phyloP scores from a whole-genome alignment of 345 rosid genomes.

The Eucalyptus decipiens region DNA sequence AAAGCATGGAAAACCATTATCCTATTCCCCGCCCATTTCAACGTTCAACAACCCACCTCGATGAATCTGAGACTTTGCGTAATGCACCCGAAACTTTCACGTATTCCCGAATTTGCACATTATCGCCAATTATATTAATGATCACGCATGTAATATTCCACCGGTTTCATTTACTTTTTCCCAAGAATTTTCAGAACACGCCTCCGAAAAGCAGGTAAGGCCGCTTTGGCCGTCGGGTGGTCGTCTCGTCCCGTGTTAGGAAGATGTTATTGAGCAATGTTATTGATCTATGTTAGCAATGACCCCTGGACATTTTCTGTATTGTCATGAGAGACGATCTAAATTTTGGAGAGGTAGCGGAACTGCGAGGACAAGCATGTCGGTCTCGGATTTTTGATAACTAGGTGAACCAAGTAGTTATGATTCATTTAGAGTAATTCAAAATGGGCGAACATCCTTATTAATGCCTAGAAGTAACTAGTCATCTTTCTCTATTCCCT shows the following conservation, averaged over 20 bases:
- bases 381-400: background rate
- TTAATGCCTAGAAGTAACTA: background rate
- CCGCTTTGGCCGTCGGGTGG: rapidly evolving
- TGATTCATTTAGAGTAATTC: background rate
- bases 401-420: background rate
- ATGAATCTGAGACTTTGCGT: background rate
- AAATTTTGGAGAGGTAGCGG: background rate
- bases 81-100: background rate
- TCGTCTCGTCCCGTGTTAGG: background rate
- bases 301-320: background rate
- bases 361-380: background rate
- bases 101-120: background rate
- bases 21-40: background rate
- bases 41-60: background rate
- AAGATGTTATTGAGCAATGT: background rate
- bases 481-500: background rate
- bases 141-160: background rate
- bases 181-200: background rate
- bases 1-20: background rate
- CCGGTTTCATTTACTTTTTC: background rate
- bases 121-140: background rate
- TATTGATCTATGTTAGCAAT: background rate
- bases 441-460: background rate
- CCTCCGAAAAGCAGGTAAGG: background rate
- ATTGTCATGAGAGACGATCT: background rate